Evolutionary conservation across 108 stramenopile genomes (phyloP).

Genomic region (Cyclotella baltica): DNA sequence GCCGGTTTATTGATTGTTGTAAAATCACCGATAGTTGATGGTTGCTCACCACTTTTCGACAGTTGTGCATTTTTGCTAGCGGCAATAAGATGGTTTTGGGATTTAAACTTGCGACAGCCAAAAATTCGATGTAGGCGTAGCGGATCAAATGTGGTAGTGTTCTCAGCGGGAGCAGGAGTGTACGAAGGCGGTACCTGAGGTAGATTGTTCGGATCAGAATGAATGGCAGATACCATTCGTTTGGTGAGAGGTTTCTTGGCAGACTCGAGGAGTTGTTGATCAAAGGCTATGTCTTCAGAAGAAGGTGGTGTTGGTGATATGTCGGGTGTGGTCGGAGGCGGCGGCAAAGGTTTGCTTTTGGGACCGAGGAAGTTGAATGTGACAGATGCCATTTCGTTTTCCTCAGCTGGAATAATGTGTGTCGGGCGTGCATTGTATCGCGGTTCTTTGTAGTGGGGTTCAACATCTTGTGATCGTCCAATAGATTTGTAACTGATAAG

Average conservation of each 20-base stretch:
- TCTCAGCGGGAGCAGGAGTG: not conserved
- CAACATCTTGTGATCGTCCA: not conserved
- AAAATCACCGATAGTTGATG: slow-evolving; percentile 4
- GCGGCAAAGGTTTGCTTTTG: no score
- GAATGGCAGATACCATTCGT: not conserved
- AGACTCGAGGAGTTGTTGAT: not conserved
- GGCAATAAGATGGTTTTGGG: no score
- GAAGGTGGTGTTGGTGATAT: no score
- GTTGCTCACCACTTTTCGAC: not conserved
- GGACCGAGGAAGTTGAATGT: no score
- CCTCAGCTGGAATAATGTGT: not conserved
- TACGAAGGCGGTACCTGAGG: not conserved
- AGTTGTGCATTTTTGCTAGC: slow-evolving; percentile 4
- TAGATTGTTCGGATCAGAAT: not conserved
- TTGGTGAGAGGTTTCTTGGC: not conserved
- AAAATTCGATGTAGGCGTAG: no score
- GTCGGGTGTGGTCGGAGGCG: no score
- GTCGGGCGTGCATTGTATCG: not conserved
- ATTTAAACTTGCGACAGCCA: no score
- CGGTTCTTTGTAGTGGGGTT: not conserved
- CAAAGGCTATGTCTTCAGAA: no score
- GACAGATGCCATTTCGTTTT: no score
- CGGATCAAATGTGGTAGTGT: no score
- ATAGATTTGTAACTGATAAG: slow-evolving; percentile 7
- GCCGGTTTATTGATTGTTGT: slow-evolving; percentile 16